Base-by-base conservation (phyloP, 2,329 filamentous ascomycete species). In the Fusarium anguioides region DNA sequence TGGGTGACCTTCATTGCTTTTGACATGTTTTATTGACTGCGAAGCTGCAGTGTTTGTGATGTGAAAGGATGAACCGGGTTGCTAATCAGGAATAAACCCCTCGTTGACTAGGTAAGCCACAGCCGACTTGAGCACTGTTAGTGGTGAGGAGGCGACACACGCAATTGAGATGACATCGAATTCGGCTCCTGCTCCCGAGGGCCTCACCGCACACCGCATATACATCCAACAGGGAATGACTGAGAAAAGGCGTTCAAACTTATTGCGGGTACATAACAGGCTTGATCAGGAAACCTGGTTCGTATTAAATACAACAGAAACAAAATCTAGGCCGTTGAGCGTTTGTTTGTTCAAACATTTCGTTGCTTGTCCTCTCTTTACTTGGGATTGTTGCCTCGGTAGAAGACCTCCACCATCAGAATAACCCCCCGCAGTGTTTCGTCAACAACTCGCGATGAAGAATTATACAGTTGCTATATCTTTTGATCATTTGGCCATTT, bases 1-100 rank as follows among this genome's bases (percentile, higher is more conserved):
- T 70, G 72, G 8, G 74, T 77, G 55, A 79, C 67, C 50, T 76
- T 77, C 76, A 78, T 77, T 41, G 29, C 41, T 67, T 53, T 39
- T 29, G 17, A 14, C 37, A 11, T 29, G 40, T n/a, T 35, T 46
- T n/a, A 20, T 37, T 61, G 17, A 27, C 17, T 48, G 27, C n/a
- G n/a, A n/a, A 58, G 47, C 51, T 45, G 7, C 41, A 47, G 47
- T 54, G 24, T 47, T 69, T 37, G 36, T 53, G 47, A 49, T 59
- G 65, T 18, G 12, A 36, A 62, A 37, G 42, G 23, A 15, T 41
- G 47, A 48, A 46, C 26, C 27, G 45, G 59, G 59, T 62, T 66
- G 62, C 53, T 56, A 66, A 68, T 71, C 65, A 47, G 31, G 20
- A 31, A 52, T 17, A 33, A 29, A 39, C 58, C 55, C 69, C 61